Conservation (phyloP, 306 rosid species). For the Dalbergia cultrata region DNA sequence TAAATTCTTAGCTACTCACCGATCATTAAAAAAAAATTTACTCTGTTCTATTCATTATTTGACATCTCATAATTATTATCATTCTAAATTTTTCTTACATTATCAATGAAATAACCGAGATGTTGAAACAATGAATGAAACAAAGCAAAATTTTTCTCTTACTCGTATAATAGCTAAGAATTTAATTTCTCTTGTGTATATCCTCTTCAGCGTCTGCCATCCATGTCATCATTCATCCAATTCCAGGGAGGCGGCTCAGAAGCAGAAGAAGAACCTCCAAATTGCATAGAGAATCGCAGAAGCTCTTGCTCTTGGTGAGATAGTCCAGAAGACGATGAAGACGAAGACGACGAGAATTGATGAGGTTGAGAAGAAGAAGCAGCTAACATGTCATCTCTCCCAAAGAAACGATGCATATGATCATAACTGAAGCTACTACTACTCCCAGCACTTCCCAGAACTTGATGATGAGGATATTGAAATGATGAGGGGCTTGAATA, state of each 20-base stretch:
- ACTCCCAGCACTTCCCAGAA: not conserved
- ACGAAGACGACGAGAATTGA: not conserved
- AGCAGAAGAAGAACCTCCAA: slow-evolving; percentile 58
- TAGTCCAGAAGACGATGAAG: slow-evolving; percentile 44
- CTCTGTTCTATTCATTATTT: too few relatives aligned
- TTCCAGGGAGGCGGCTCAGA: slow-evolving; percentile 42
- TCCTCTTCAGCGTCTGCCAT: slow-evolving; percentile 34
- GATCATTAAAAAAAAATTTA: too few relatives aligned
- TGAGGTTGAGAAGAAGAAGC: slow-evolving; percentile 5
- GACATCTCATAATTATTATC: too few relatives aligned
- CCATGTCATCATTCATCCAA: slow-evolving; percentile 51
- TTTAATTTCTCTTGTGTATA: not conserved
- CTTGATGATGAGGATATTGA: slow-evolving; percentile 40
- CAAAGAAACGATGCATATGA: slow-evolving; percentile 32
- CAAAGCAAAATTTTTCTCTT: too few relatives aligned
- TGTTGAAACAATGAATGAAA: too few relatives aligned
- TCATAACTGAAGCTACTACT: slow-evolving; percentile 26
- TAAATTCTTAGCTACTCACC: too few relatives aligned
- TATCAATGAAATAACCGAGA: not conserved
- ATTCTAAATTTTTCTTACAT: too few relatives aligned
- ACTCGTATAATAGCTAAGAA: too few relatives aligned
- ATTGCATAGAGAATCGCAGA: slow-evolving; percentile 51
- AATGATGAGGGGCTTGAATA: slow-evolving; percentile 10
- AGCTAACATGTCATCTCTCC: slow-evolving; percentile 37
- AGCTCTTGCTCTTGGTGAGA: slow-evolving; percentile 53